Evolutionary conservation across 2,329 filamentous ascomycete genomes (phyloP).

Genomic region (Claviceps paspali): DNA sequence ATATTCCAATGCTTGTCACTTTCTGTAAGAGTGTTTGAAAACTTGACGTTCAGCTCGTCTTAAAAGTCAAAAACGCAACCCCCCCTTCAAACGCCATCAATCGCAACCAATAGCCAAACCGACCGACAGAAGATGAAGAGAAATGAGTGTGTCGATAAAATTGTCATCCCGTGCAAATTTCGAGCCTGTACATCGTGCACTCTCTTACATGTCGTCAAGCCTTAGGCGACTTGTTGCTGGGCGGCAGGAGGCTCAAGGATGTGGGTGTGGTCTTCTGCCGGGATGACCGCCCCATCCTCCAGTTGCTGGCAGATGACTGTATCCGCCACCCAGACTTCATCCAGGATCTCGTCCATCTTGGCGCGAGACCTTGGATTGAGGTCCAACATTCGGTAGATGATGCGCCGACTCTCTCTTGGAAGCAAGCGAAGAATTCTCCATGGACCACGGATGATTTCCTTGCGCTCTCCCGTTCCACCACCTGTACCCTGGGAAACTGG

Average conservation of each 20-base stretch:
- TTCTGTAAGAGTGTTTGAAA: conserved; percentile 1
- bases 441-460: conserved; percentile 77
- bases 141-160: background rate
- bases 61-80: conserved; percentile 1
- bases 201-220: conserved; percentile 3
- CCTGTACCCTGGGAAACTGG: conserved; percentile 6
- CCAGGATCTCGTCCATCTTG: conserved; percentile 70
- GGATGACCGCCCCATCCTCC: conserved; percentile 52
- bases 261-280: conserved; percentile 66
- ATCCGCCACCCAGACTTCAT: conserved; percentile 79
- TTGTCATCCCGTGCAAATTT: background rate
- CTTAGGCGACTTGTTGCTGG: conserved; percentile 16
- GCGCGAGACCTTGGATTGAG: conserved; percentile 72
- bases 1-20: no score
- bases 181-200: no score
- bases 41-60: background rate
- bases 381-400: conserved; percentile 86
- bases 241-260: conserved; percentile 59
- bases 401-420: conserved; percentile 76
- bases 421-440: conserved; percentile 79
- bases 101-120: no score
- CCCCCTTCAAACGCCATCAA: background rate
- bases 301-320: conserved; percentile 73
- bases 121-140: background rate
- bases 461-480: conserved; percentile 30